Evolutionary conservation across 306 rosid species (phyloP), one percentile per base, ranked within the genome.

Genomic region (Sphenostylis stenocarpa): DNA sequence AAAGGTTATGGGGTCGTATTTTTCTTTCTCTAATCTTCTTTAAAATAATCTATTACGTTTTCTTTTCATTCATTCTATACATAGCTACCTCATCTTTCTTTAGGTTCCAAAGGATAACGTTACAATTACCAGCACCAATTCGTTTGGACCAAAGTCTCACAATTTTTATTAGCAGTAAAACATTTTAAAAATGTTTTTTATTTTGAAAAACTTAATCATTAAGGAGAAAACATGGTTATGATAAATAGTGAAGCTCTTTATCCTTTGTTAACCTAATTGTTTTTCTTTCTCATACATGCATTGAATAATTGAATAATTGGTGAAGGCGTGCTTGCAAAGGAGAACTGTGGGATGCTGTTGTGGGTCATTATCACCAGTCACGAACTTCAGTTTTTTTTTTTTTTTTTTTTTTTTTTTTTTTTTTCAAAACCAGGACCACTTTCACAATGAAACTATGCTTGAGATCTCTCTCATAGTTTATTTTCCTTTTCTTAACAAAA

Each of bases 361-460:
- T 34, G 29, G 26, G 39, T 41, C 68, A 80, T 64, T 34, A 71
- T 36, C 48, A 36, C 17, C 65, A 71, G 33, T 79, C 78, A 65
- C 52, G n/a, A 20, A 3, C 62, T 29, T 23, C 63, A 3, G 4
- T 51, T 80, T 41, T 63, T 79, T n/a, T n/a, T n/a, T n/a, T n/a
- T n/a, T n/a, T n/a, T n/a, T n/a, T n/a, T n/a, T n/a, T n/a, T n/a
- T n/a, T n/a, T n/a, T n/a, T n/a, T n/a, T n/a, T n/a, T n/a, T n/a
- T 26, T 72, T 67, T 20, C 13, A n/a, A 60, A 61, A 55, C 64
- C 17, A 49, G 26, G 49, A 64, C 11, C 71, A 4, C 29, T 45
- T 7, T 71, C 9, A 33, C 49, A 52, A 39, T 58, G 15, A 47
- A 70, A n/a, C 33, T 19, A 3, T 11, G 33, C n/a, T n/a, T n/a